These are phyloP conservation scores for Pogostemon cablin DNA, from an alignment of 257 asterid species.

Conservation along the genomic window DNA sequence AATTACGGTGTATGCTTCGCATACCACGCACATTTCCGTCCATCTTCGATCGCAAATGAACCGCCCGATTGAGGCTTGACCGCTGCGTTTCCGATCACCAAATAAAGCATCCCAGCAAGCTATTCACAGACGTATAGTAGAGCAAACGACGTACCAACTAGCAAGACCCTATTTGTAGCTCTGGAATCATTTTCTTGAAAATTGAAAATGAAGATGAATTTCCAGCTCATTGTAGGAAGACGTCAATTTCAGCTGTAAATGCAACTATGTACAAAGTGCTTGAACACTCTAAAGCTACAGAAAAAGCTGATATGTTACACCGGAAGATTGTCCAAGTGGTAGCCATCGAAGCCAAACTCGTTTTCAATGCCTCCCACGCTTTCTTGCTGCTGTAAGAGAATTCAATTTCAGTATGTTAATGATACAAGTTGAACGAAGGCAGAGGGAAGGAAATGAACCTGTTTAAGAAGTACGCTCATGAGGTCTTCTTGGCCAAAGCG, in stretches of 20 bases:
- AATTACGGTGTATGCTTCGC: conserved; percentile 48
- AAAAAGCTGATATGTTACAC: conserved; percentile 40
- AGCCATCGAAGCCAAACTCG: conserved; percentile 71
- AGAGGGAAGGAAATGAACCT: conserved; percentile 45
- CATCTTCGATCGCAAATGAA: conserved; percentile 29
- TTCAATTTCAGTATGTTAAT: not conserved
- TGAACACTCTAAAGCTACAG: conserved; percentile 28
- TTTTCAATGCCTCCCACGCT: conserved; percentile 57
- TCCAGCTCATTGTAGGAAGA: conserved; percentile 11
- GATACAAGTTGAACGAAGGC: not conserved
- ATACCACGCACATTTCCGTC: conserved; percentile 40
- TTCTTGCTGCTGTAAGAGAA: conserved; percentile 51
- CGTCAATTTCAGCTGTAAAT: not conserved
- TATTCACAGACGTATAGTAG: conserved; percentile 36
- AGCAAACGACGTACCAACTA: conserved; percentile 25
- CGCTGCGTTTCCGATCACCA: not conserved
- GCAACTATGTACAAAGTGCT: conserved; percentile 49
- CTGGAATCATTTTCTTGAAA: conserved; percentile 10
- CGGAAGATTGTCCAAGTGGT: conserved; percentile 68
- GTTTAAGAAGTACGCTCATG: conserved; percentile 68
- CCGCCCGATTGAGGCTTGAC: conserved; percentile 10
- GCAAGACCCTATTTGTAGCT: conserved; percentile 28
- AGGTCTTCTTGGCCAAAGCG: conserved; percentile 82
- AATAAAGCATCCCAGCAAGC: not conserved
- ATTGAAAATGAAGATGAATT: conserved; percentile 19